phyloP scores from a whole-genome alignment of 2,329 filamentous ascomycete species.

The Colletotrichum filicis region DNA sequence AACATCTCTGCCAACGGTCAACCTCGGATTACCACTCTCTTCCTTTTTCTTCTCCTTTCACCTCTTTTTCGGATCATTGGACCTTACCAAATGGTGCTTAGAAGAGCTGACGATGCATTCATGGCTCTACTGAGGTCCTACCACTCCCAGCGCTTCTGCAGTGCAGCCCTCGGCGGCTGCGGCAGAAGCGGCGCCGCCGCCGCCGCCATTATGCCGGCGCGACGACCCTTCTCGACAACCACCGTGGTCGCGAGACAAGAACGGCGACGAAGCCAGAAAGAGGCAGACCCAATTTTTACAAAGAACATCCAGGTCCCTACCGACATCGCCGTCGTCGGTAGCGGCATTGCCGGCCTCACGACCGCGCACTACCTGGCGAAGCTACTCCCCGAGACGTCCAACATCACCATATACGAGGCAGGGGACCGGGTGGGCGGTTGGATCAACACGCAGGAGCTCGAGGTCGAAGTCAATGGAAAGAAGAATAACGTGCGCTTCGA shows the following conservation, averaged over 20 bases:
- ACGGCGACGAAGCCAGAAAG: not conserved
- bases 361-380: slow-evolving; percentile 81
- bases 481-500: slow-evolving; percentile 77
- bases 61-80: not conserved
- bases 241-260: not conserved
- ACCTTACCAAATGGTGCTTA: slow-evolving; percentile 3
- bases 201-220: not conserved
- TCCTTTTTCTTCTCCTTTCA: not conserved
- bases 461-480: slow-evolving; percentile 66
- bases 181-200: not conserved
- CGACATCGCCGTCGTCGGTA: slow-evolving; percentile 77
- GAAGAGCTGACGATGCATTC: slow-evolving; percentile 19
- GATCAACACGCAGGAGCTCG: slow-evolving; percentile 75
- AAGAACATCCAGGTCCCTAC: slow-evolving; percentile 36
- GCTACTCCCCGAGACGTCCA: slow-evolving; percentile 69
- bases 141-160: slow-evolving; percentile 30
- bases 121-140: slow-evolving; percentile 31
- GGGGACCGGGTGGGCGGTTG: slow-evolving; percentile 81
- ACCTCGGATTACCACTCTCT: not conserved
- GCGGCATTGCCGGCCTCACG: slow-evolving; percentile 84
- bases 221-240: slow-evolving; percentile 17
- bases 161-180: slow-evolving; percentile 5
- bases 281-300: not conserved
- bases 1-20: not conserved
- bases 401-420: slow-evolving; percentile 86